A percentile compares a stretch with the other conserved stretches of the same genome.
Evolutionary conservation across 1,139 yeast genomes (phyloP).

Genomic region (Geotrichum citri-aurantii): DNA sequence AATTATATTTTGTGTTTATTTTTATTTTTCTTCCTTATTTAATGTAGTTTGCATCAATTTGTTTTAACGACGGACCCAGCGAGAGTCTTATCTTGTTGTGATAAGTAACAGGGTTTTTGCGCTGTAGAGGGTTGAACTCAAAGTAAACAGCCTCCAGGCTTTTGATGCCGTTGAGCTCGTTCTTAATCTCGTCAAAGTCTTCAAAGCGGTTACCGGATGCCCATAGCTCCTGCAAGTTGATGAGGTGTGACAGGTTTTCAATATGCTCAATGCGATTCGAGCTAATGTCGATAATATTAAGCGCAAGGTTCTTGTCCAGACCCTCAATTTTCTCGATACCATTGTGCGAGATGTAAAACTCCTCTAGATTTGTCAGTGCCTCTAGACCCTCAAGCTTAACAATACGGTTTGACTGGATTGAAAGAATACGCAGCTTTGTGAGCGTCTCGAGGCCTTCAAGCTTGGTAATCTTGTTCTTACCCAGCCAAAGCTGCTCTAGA

Average conservation of each 20-base stretch:
- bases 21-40: constrained; percentile 4
- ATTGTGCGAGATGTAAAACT: constrained; percentile 83
- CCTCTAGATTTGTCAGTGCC: constrained; percentile 64
- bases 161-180: constrained; percentile 57
- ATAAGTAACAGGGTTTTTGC: constrained; percentile 67
- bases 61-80: constrained; percentile 66
- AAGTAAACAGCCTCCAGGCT: constrained; percentile 83
- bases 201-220: constrained; percentile 72
- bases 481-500: constrained; percentile 83
- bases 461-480: constrained; percentile 70
- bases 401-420: constrained; percentile 83
- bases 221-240: constrained; percentile 83
- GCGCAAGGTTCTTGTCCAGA: constrained; percentile 59
- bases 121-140: constrained; percentile 90
- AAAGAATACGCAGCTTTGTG: constrained; percentile 61
- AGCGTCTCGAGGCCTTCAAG: constrained; percentile 61
- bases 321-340: constrained; percentile 73
- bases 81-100: constrained; percentile 73
- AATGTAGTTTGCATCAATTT: constrained; percentile 83
- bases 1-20: neutral
- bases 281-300: constrained; percentile 76
- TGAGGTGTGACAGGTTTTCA: constrained; percentile 60
- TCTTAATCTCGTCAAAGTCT: constrained; percentile 61
- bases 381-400: constrained; percentile 80
- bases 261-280: constrained; percentile 60